Evolutionary conservation across 78 protist species (phyloP).

Genomic region (Chrysochromulina tobinii): DNA sequence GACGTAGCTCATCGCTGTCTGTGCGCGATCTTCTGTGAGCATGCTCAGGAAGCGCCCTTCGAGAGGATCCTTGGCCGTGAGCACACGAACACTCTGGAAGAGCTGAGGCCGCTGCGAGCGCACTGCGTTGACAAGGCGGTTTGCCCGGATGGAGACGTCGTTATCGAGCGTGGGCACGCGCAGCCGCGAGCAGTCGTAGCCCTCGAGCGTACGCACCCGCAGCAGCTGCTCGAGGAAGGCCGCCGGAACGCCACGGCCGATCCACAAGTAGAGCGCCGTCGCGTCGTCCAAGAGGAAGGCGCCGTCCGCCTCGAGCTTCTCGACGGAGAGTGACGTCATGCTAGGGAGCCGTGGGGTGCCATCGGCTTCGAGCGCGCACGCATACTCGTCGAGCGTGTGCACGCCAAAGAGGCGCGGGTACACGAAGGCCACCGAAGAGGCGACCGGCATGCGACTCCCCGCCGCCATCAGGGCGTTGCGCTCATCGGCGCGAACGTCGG

Average conservation of each 20-base stretch:
- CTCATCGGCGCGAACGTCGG: conserved; percentile 9
- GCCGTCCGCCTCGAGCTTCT: neutral
- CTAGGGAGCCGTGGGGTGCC: neutral
- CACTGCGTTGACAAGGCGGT: neutral
- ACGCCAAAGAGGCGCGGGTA: conserved; percentile 11
- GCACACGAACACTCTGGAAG: neutral
- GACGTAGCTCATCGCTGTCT: conserved; percentile 17
- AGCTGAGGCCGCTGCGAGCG: neutral
- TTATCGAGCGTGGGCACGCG: neutral
- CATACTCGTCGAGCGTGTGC: neutral
- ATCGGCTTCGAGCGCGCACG: neutral
- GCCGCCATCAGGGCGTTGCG: neutral
- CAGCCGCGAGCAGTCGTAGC: neutral
- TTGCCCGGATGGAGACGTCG: neutral
- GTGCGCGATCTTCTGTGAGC: neutral
- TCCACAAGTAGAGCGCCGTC: neutral
- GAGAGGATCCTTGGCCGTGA: neutral
- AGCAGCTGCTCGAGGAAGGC: neutral
- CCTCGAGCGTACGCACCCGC: neutral
- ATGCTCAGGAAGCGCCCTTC: neutral
- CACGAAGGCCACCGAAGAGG: neutral
- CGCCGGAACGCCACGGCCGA: neutral
- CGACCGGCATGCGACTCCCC: neutral
- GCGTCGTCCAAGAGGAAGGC: conserved; percentile 16
- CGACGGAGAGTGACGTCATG: neutral